Conservation (phyloP, 2,329 filamentous ascomycete species). For the Stagonosporopsis chrysanthemi region DNA sequence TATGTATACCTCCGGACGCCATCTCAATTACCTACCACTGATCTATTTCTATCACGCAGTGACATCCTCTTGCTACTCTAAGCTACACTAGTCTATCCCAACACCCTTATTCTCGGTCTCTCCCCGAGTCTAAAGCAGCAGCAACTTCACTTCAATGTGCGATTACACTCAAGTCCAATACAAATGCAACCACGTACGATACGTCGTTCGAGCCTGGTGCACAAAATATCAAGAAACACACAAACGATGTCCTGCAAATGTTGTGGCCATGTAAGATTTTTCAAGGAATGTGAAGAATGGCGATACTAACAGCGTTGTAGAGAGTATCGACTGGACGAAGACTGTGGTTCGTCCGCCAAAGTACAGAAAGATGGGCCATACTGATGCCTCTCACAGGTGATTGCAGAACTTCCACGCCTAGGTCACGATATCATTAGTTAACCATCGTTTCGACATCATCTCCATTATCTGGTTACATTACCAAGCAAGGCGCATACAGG, state of each 20-base stretch:
- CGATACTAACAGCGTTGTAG: slow-evolving; percentile 32
- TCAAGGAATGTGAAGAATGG: not conserved
- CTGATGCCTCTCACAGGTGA: slow-evolving; percentile 41
- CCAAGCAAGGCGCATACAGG: slow-evolving; percentile 43
- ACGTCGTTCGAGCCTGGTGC: slow-evolving; percentile 65
- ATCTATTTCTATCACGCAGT: slow-evolving; percentile 15
- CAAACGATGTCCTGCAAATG: slow-evolving; percentile 62
- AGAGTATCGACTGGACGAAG: slow-evolving; percentile 58
- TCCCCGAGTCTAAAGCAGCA: slow-evolving; percentile 3
- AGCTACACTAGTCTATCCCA: slow-evolving; percentile 2
- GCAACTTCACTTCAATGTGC: slow-evolving; percentile 55
- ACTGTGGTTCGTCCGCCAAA: slow-evolving; percentile 51
- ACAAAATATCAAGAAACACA: slow-evolving; percentile 62
- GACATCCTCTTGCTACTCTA: slow-evolving; percentile 7
- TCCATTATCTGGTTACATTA: slow-evolving; percentile 26
- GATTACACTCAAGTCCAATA: slow-evolving; percentile 67
- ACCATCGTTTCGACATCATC: slow-evolving; percentile 8
- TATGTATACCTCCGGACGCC: slow-evolving; percentile 23
- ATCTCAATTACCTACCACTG: slow-evolving; percentile 13
- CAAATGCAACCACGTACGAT: slow-evolving; percentile 63
- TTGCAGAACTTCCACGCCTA: slow-evolving; percentile 40
- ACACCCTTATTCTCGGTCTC: not conserved
- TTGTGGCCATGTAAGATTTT: slow-evolving; percentile 58
- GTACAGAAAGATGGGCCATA: slow-evolving; percentile 1
- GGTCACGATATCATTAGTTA: slow-evolving; percentile 21